Base-by-base conservation (phyloP, 495 filamentous ascomycete species). In the Xylaria telfairii region DNA sequence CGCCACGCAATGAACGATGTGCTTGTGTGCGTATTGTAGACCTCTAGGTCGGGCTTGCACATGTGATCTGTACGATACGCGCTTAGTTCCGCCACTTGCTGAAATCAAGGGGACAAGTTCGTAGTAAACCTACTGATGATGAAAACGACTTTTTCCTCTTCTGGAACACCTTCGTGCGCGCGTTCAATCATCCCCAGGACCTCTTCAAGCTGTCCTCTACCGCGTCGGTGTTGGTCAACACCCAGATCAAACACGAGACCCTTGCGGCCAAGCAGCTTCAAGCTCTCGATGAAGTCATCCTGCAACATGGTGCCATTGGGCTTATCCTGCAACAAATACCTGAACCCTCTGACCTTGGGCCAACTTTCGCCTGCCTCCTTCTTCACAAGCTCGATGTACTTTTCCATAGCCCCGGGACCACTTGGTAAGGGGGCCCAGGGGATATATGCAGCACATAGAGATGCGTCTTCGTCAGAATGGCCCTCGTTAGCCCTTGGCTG, bases 241-340 rank as follows among this genome's bases (percentile, higher is more conserved):
- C 92, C 94, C 0, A 96, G 77, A 79, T 97, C 94, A 82, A 97
- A 97, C 1, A 86, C 84, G 70, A 89, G 82, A 32, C 87, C 83
- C 71, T 87, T 80, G 72, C 81, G 79, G 13, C 92, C 90, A 66
- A 96, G 78, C 80, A 90, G 85, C 77, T 87, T 87, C 77, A 97
- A 66, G n/a, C 90, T 88, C 15, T 88, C 88, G 67, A 93, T 83
- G 74, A 95, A 95, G 0, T 76, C 79, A 3, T 84, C 79, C 47
- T 81, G 78, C 32, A 91, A 69, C 81, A 91, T 93, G 0, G 86
- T 85, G 15, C 91, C 89, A 1, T 80, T 78, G 13, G 86, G 85
- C 74, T 94, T 92, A 78, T 91, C 92, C 79, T 97, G 94, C 44
- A 97, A 80, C 73, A 97, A 76, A 78, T 93, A 97, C 46, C 94